Evolutionary conservation across 371 early-diverging fungal species (phyloP).

Genomic region (Lichtheimia corymbifera): DNA sequence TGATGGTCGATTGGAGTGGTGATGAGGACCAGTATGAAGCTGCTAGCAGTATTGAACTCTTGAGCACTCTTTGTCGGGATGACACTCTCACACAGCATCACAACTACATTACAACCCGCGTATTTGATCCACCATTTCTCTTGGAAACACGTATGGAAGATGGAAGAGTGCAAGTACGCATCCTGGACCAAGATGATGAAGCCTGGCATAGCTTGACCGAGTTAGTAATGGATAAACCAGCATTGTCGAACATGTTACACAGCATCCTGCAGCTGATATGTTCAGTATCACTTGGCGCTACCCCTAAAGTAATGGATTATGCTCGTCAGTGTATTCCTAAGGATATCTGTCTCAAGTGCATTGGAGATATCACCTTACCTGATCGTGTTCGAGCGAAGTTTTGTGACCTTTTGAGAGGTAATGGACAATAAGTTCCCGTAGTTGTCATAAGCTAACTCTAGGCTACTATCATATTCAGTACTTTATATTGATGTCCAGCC

Average conservation of each 20-base stretch:
- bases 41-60: constrained; percentile 18
- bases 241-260: constrained; percentile 15
- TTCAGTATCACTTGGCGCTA: constrained; percentile 21
- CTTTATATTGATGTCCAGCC: constrained; percentile 27
- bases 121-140: constrained; percentile 15
- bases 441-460: background rate
- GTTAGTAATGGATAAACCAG: constrained; percentile 14
- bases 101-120: constrained; percentile 14
- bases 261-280: constrained; percentile 23
- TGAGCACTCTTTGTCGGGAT: constrained; percentile 22
- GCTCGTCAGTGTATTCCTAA: constrained; percentile 27
- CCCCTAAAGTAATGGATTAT: constrained; percentile 12
- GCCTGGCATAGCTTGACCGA: constrained; percentile 24
- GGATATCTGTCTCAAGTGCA: constrained; percentile 39
- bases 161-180: constrained; percentile 6
- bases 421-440: background rate
- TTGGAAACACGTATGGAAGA: constrained; percentile 16
- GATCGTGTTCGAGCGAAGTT: constrained; percentile 35
- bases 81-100: constrained; percentile 13
- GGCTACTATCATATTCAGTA: constrained; percentile 11
- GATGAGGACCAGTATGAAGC: constrained; percentile 12
- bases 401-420: constrained; percentile 50
- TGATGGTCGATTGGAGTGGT: constrained; percentile 1
- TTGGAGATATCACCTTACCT: constrained; percentile 41
- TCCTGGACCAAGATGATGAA: constrained; percentile 14